These are phyloP conservation scores for Lindgomyces ingoldianus DNA, from an alignment of 495 filamentous ascomycete genomes.

Conservation along the genomic window DNA sequence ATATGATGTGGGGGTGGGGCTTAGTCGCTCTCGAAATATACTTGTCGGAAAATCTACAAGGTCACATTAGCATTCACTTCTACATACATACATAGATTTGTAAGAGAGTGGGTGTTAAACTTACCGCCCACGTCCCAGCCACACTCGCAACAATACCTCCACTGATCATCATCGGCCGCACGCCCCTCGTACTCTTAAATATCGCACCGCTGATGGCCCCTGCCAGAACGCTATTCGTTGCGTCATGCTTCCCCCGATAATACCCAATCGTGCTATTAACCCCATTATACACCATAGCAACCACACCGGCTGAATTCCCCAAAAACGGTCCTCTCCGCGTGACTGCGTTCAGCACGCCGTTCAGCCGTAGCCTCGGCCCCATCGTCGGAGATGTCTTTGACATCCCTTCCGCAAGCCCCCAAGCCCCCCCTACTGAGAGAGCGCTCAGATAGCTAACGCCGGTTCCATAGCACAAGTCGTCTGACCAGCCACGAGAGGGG, in stretches of 20 bases:
- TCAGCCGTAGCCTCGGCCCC: slow-evolving; percentile 85
- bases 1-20: background rate
- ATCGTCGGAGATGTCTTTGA: slow-evolving; percentile 68
- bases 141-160: slow-evolving; percentile 80
- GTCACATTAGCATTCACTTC: background rate
- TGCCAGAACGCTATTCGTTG: slow-evolving; percentile 80
- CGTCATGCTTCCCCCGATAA: slow-evolving; percentile 84
- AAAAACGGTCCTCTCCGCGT: slow-evolving; percentile 94
- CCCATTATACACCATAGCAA: slow-evolving; percentile 91
- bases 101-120: too few species aligned
- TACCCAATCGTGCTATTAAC: slow-evolving; percentile 90
- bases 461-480: slow-evolving; percentile 96
- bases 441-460: slow-evolving; percentile 89
- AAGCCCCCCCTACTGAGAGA: slow-evolving; percentile 81
- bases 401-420: slow-evolving; percentile 88
- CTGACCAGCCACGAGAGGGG: slow-evolving; percentile 93
- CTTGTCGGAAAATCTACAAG: slow-evolving; percentile 23
- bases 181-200: slow-evolving; percentile 90
- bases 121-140: slow-evolving; percentile 84
- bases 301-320: slow-evolving; percentile 90
- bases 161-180: slow-evolving; percentile 90
- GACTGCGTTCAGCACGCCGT: slow-evolving; percentile 88
- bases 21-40: slow-evolving; percentile 29
- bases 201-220: slow-evolving; percentile 86
- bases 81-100: background rate